Evolutionary conservation across 2,329 filamentous ascomycete species (phyloP).

Genomic region (Alternaria consortialis): DNA sequence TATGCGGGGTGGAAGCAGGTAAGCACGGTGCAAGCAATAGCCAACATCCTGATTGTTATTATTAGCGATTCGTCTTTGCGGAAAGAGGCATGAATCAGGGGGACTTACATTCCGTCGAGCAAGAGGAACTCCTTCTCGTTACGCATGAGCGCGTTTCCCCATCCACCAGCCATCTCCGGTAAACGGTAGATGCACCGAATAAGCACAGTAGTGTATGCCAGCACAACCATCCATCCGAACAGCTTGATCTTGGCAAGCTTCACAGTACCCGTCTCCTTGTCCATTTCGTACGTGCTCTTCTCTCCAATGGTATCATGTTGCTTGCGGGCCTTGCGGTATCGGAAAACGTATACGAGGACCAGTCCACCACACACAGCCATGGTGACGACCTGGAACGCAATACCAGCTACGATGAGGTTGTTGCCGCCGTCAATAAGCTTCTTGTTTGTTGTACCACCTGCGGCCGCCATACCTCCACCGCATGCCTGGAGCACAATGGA

Average conservation of each 20-base stretch:
- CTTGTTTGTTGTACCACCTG: constrained; percentile 33
- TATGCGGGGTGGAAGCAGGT: constrained; percentile 39
- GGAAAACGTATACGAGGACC: constrained; percentile 45
- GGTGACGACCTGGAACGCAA: constrained; percentile 64
- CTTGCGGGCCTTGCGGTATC: constrained; percentile 31
- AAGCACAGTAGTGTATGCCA: constrained; percentile 56
- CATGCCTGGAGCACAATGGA: constrained; percentile 65
- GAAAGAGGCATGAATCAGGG: no score
- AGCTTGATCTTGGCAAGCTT: constrained; percentile 30
- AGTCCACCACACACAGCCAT: constrained; percentile 57
- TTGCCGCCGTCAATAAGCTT: constrained; percentile 56
- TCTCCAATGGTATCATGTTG: constrained; percentile 20
- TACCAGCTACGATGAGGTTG: constrained; percentile 65
- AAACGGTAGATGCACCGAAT: constrained; percentile 59
- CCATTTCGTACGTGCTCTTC: constrained; percentile 36
- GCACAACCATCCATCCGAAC: constrained; percentile 36
- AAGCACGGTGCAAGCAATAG: constrained; percentile 35
- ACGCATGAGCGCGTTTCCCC: constrained; percentile 55
- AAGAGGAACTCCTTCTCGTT: constrained; percentile 58
- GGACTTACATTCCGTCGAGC: constrained; percentile 55
- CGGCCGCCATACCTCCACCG: constrained; percentile 64
- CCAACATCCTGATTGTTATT: constrained; percentile 34
- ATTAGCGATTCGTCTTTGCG: background rate
- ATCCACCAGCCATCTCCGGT: constrained; percentile 57
- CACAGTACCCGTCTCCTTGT: constrained; percentile 31